These are phyloP conservation scores for Grosmannia huntii DNA, from an alignment of 2,329 filamentous ascomycete genomes.

Conservation along the genomic window DNA sequence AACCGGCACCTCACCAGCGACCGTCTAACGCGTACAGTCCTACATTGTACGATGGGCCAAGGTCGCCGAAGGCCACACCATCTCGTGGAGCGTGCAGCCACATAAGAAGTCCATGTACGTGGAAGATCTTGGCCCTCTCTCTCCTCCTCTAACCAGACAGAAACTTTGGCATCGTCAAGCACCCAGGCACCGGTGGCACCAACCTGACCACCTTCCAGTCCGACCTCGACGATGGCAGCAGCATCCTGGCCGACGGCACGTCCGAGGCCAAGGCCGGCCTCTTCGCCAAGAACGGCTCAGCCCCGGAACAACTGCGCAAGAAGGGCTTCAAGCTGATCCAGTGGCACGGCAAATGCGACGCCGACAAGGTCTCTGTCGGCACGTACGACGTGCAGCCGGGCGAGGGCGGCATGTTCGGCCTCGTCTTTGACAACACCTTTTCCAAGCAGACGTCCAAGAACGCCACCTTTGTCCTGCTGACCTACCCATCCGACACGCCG, in stretches of 20 bases:
- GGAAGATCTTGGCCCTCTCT: too few species aligned
- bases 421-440: constrained; percentile 98
- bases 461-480: constrained; percentile 86
- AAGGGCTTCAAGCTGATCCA: constrained; percentile 59
- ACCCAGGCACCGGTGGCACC: constrained; percentile 60
- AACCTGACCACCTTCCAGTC: constrained; percentile 29
- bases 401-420: constrained; percentile 83
- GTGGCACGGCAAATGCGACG: constrained; percentile 93
- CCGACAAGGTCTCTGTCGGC: constrained; percentile 86
- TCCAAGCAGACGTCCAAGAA: constrained; percentile 92
- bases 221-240: constrained; percentile 26
- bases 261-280: constrained; percentile 31
- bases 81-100: constrained; percentile 95
- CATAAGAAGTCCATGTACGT: constrained; percentile 88
- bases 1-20: background rate
- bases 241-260: constrained; percentile 24
- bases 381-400: constrained; percentile 65
- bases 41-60: constrained; percentile 97
- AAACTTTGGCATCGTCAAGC: constrained; percentile 97
- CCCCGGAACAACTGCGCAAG: constrained; percentile 49
- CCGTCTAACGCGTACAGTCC: constrained; percentile 42
- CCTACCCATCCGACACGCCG: constrained; percentile 72
- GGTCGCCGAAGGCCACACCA: constrained; percentile 78
- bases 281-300: constrained; percentile 41
- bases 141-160: constrained; percentile 21